A percentile compares a stretch with the other conserved stretches of the same genome.
phyloP scores from a whole-genome alignment of 176 grass and related monocot species.

The Puccinellia tenuiflora region DNA sequence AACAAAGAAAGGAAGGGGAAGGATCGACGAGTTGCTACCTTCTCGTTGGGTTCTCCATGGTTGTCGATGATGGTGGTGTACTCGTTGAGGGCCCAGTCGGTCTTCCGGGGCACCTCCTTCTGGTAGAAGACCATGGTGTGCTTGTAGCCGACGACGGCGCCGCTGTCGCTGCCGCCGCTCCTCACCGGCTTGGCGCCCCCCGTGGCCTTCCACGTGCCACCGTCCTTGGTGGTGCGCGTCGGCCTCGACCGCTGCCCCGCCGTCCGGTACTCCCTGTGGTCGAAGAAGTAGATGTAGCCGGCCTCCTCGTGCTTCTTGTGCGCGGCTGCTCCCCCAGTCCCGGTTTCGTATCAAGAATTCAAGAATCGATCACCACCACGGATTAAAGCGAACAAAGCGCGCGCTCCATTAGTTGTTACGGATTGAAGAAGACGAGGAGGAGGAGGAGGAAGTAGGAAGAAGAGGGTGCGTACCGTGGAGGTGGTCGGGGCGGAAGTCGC shows the following conservation, averaged over 20 bases:
- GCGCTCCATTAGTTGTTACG: too few relatives aligned
- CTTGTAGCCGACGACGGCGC: background rate
- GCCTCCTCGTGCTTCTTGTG: slow-evolving; percentile 1
- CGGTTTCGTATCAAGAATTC: too few relatives aligned
- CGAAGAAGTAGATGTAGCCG: slow-evolving; percentile 36
- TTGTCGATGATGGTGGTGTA: background rate
- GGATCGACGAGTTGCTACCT: background rate
- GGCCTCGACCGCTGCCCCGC: background rate
- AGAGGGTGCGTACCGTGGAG: slow-evolving; percentile 12
- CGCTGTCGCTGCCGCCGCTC: background rate
- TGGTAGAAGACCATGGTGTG: slow-evolving; percentile 30
- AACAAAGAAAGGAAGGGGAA: too few relatives aligned
- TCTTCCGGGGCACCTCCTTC: background rate
- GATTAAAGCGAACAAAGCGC: background rate
- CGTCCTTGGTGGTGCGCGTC: background rate
- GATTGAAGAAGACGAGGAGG: background rate
- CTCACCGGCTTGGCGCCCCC: background rate
- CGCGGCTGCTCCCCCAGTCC: background rate
- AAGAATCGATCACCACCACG: background rate
- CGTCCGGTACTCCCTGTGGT: background rate
- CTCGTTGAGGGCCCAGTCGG: slow-evolving; percentile 27
- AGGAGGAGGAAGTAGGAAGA: fast-evolving
- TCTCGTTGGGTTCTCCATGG: background rate
- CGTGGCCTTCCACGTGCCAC: slow-evolving; percentile 1
- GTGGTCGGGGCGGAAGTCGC: background rate